Evolutionary conservation across 1,139 yeast genomes (phyloP).

Genomic region (Pneumocystis wakefieldiae): DNA sequence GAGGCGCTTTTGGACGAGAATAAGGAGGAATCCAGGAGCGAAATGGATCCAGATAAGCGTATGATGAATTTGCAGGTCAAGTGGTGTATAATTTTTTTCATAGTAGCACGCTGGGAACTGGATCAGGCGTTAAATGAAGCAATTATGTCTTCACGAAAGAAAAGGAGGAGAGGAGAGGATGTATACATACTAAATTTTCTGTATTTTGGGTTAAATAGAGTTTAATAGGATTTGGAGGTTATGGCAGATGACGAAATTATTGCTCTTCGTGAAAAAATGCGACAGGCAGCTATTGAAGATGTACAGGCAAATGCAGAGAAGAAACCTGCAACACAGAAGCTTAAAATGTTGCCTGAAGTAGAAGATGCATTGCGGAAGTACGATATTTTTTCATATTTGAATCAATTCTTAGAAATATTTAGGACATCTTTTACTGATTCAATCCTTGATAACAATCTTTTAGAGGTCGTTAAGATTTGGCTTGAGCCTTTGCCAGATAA

Average conservation of each 20-base stretch:
- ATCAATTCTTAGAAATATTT: not conserved
- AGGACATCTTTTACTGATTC: slow-evolving; percentile 45
- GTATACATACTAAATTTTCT: not conserved
- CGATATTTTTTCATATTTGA: slow-evolving; percentile 31
- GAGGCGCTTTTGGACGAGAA: slow-evolving; percentile 21
- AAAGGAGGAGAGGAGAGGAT: slow-evolving; percentile 61
- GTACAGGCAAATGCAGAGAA: slow-evolving; percentile 58
- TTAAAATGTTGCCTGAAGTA: slow-evolving; percentile 68
- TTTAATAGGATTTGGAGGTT: slow-evolving; percentile 52
- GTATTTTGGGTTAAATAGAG: not conserved
- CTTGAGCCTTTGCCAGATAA: slow-evolving; percentile 97
- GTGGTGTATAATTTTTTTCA: slow-evolving; percentile 6
- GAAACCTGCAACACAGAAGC: slow-evolving; percentile 71
- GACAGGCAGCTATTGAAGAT: slow-evolving; percentile 80
- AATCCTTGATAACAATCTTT: slow-evolving; percentile 78
- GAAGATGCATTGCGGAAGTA: slow-evolving; percentile 62
- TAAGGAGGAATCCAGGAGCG: slow-evolving; percentile 18
- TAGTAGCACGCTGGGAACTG: slow-evolving; percentile 53
- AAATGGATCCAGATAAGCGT: slow-evolving; percentile 3
- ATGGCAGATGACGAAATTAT: slow-evolving; percentile 88
- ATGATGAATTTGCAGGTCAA: slow-evolving; percentile 5
- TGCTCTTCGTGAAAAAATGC: slow-evolving; percentile 74
- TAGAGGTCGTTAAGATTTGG: slow-evolving; percentile 93
- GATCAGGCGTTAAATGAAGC: slow-evolving; percentile 74
- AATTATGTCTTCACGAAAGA: slow-evolving; percentile 35